These are phyloP conservation scores for Backusella tuberculispora DNA, from an alignment of 192 early-diverging fungal species.

Conservation along the genomic window DNA sequence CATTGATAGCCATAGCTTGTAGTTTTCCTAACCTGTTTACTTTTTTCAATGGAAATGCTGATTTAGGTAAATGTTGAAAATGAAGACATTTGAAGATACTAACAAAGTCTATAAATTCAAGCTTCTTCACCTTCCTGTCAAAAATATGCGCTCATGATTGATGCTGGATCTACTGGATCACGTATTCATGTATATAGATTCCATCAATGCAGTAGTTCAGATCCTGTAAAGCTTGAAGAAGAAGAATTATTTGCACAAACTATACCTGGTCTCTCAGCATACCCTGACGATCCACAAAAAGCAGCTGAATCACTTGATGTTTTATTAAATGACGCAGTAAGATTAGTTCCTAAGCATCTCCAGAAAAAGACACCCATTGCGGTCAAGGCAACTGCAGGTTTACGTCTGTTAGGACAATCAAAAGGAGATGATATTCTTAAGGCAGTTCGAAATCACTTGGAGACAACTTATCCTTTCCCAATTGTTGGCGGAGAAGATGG, in stretches of 20 bases:
- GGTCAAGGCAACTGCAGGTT: slow-evolving; percentile 88
- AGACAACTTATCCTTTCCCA: slow-evolving; percentile 69
- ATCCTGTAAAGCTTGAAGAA: slow-evolving; percentile 67
- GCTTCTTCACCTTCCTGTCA: neutral
- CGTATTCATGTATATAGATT: slow-evolving; percentile 91
- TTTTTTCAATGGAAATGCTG: neutral
- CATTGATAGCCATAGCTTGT: neutral
- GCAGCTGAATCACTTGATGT: slow-evolving; percentile 75
- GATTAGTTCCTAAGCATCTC: slow-evolving; percentile 61
- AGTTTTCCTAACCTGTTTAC: neutral
- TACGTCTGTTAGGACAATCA: slow-evolving; percentile 69
- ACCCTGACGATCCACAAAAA: slow-evolving; percentile 59
- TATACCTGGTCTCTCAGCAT: slow-evolving; percentile 81
- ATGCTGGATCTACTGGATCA: slow-evolving; percentile 88
- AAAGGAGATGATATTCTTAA: slow-evolving; percentile 72
- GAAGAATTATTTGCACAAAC: slow-evolving; percentile 74
- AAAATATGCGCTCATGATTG: slow-evolving; percentile 83
- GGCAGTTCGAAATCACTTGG: slow-evolving; percentile 61
- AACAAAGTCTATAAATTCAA: neutral
- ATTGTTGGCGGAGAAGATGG: slow-evolving; percentile 58
- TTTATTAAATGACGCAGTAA: slow-evolving; percentile 66
- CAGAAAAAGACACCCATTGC: slow-evolving; percentile 77
- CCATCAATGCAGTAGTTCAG: slow-evolving; percentile 68
- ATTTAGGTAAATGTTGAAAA: neutral
- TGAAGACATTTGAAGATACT: neutral